Evolutionary conservation across 1,284 basidiomycete genomes (phyloP), one percentile per base, ranked within the genome.

Genomic region (Lentinula novae-zelandiae): DNA sequence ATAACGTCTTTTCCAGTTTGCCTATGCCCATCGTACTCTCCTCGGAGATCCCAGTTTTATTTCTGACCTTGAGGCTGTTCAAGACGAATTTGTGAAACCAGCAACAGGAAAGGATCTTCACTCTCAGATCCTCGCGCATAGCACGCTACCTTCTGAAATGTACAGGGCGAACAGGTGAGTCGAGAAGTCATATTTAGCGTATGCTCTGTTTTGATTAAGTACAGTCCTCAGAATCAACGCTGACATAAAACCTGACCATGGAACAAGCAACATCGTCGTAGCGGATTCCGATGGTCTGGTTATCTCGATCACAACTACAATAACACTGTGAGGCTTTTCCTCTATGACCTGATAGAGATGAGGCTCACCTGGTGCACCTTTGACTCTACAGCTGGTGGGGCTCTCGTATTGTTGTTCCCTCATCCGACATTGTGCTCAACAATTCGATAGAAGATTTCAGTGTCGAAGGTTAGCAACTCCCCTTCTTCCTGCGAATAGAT

Each of bases 231-330:
- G 50, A 36, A 8, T 17, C n/a, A 12, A 20, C n/a, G n/a, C n/a
- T n/a, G 9, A 9, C 15, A 33, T 50, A 12, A 50, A 50, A 34
- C 27, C 49, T 33, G 70, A 72, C 58, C 58, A 66, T 39, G 70
- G 70, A 3, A 72, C 70, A 15, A 69, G 67, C 42, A 69, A 70
- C 58, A 63, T 72, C 55, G 70, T 67, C 2, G 69, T 60, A 13
- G 65, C 65, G 9, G 70, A 72, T 58, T 39, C 53, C 20, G 20
- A 38, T 27, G 70, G 70, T 13, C 64, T 60, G 33, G 69, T 67
- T 0, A 61, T 72, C 12, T 67, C 67, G 17, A 58, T 72, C 9
- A 72, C 70, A 3, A 72, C 68, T 2, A 68, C 51, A 27, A 39
- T 51, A 17, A 39, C 34, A 2, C 44, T 52, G 49, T 58, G 13